A percentile compares a stretch with the other conserved stretches of the same genome.
Conservation (phyloP, 2,329 filamentous ascomycete genomes). For the Pseudogymnoascus pannorum region DNA sequence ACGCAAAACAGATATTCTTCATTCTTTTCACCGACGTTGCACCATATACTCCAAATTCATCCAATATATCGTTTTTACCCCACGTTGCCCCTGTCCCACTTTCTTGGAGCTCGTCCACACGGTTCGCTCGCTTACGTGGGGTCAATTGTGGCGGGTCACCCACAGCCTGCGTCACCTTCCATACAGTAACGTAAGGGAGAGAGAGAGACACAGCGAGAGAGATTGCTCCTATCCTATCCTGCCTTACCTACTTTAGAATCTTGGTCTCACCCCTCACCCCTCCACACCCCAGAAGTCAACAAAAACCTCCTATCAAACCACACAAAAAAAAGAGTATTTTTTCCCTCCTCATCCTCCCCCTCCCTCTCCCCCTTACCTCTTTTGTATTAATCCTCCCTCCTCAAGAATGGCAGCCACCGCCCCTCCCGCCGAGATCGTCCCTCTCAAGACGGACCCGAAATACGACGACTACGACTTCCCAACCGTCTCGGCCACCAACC, state of each 20-base stretch:
- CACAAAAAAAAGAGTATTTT: not conserved
- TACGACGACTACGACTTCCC: conserved; percentile 97
- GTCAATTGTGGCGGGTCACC: not conserved
- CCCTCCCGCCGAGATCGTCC: not conserved
- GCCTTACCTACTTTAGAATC: not conserved
- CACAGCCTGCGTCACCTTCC: conserved; percentile 1
- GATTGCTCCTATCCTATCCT: not conserved
- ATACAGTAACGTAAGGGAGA: conserved; percentile 10
- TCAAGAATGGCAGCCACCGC: not conserved
- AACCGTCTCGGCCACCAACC: conserved; percentile 60
- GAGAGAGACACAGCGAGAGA: no score
- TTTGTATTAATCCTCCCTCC: not conserved
- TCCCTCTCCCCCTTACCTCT: not conserved
- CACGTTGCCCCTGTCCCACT: not conserved
- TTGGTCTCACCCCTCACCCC: not conserved
- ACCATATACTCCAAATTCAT: not conserved
- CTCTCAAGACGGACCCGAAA: conserved; percentile 64
- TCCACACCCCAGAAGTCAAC: not conserved
- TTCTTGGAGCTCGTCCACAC: not conserved
- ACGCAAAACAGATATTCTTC: not conserved
- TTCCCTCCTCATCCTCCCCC: no score
- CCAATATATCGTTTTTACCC: not conserved
- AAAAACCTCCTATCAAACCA: not conserved
- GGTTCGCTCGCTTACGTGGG: not conserved
- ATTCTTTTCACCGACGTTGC: not conserved